A percentile compares a stretch with the other conserved stretches of the same genome.
These are phyloP conservation scores for Ceratobasidium sp. DNA, from an alignment of 1,284 basidiomycete genomes.

Conservation along the genomic window DNA sequence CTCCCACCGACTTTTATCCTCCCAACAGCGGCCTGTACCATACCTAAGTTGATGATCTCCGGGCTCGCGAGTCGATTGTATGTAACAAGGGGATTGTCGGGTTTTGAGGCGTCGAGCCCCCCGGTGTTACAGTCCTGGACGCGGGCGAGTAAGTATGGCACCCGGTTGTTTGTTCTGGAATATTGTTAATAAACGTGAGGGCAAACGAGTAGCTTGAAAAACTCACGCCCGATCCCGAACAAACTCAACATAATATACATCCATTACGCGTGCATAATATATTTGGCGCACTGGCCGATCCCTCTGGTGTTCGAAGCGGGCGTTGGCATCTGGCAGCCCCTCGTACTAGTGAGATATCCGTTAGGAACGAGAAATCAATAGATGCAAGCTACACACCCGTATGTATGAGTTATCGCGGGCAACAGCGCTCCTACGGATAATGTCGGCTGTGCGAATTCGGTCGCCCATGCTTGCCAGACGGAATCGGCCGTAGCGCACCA, in stretches of 20 bases:
- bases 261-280: constrained; percentile 9
- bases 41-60: constrained; percentile 14
- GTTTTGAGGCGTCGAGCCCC: constrained; percentile 4
- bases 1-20: background rate
- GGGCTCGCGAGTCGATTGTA: constrained; percentile 2
- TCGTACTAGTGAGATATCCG: constrained; percentile 10
- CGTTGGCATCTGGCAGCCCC: constrained; percentile 8
- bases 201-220: background rate
- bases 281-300: background rate
- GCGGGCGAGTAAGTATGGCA: constrained; percentile 11
- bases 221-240: constrained; percentile 21
- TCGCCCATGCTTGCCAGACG: constrained; percentile 19
- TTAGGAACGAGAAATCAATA: background rate
- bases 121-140: constrained; percentile 20
- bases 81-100: constrained; percentile 26
- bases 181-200: background rate
- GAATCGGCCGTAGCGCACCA: constrained; percentile 34
- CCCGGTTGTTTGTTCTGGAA: background rate
- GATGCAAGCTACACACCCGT: background rate
- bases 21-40: constrained; percentile 21
- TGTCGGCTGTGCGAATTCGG: constrained; percentile 24
- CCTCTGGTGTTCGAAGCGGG: background rate
- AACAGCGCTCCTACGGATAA: constrained; percentile 44
- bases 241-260: constrained; percentile 19
- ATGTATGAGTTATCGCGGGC: constrained; percentile 37